phyloP scores from a whole-genome alignment of 306 rosid genomes.

The Vicia villosa region DNA sequence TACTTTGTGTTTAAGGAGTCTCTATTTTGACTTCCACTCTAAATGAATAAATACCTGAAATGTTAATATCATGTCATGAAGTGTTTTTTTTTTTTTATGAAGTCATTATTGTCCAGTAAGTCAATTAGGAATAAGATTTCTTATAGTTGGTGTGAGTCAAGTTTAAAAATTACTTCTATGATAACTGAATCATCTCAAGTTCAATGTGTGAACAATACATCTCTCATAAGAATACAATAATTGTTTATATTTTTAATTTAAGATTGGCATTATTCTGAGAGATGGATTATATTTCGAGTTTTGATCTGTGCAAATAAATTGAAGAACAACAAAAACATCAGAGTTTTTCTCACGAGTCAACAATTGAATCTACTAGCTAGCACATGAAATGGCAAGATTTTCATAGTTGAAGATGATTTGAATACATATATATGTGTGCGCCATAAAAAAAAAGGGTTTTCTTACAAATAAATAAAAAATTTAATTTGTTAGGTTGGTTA shows the following conservation, averaged over 20 bases:
- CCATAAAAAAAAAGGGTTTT: too few relatives aligned
- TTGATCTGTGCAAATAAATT: conserved; percentile 64
- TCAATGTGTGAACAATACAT: not conserved
- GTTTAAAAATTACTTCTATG: conserved; percentile 9
- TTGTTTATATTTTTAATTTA: conserved; percentile 1
- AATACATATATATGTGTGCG: too few relatives aligned
- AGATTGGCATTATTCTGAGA: conserved; percentile 26
- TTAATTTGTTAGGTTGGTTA: too few relatives aligned
- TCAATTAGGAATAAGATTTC: not conserved
- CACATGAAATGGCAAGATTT: conserved; percentile 73
- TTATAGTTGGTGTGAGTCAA: conserved; percentile 20
- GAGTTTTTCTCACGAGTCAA: conserved; percentile 66
- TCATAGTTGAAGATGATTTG: conserved; percentile 79
- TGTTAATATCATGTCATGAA: conserved; percentile 4
- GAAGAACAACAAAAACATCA: conserved; percentile 86
- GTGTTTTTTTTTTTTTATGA: conserved; percentile 28
- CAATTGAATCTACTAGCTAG: conserved; percentile 56
- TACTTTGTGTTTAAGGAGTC: conserved; percentile 12
- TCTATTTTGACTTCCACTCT: conserved; percentile 6
- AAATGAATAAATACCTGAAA: conserved; percentile 8
- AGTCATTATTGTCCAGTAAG: conserved; percentile 1
- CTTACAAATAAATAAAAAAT: too few relatives aligned
- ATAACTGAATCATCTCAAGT: conserved; percentile 20
- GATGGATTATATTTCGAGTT: conserved; percentile 11
- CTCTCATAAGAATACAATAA: conserved; percentile 4